phyloP scores from a whole-genome alignment of 1,284 basidiomycete species.

The Trichosporon faecale region DNA sequence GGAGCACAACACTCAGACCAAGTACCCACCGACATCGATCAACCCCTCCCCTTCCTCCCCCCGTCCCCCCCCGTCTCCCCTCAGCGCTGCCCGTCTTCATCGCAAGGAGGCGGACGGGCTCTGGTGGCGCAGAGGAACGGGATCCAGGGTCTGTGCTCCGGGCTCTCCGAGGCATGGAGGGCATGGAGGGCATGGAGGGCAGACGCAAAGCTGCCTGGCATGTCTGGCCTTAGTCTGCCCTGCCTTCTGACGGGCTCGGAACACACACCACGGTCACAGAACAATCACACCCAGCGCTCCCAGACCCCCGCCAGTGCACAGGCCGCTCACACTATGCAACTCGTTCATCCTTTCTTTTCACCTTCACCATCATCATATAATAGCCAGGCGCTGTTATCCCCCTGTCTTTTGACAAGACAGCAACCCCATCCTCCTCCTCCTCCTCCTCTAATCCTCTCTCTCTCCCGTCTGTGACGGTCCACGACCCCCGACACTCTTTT shows the following conservation, averaged over 20 bases:
- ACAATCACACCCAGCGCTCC: background rate
- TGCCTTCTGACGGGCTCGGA: background rate
- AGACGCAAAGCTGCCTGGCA: slow-evolving; percentile 1
- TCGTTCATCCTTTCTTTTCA: slow-evolving; percentile 4
- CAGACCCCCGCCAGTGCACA: slow-evolving; percentile 4
- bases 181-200: background rate
- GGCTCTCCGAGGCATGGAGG: background rate
- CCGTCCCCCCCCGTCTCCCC: no score
- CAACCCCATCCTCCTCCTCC: background rate
- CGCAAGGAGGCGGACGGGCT: no score
- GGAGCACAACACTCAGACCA: background rate
- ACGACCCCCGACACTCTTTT: slow-evolving; percentile 12
- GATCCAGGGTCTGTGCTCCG: background rate
- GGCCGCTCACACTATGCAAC: background rate
- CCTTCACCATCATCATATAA: background rate
- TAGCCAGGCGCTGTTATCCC: background rate
- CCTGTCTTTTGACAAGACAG: slow-evolving; percentile 11
- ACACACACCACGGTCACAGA: background rate
- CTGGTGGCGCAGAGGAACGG: background rate
- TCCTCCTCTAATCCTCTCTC: background rate
- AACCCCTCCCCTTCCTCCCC: background rate
- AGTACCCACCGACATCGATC: background rate
- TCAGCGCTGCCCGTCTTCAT: no score
- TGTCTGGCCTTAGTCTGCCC: background rate
- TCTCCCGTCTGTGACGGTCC: slow-evolving; percentile 10